Base-by-base conservation (phyloP, 2,329 filamentous ascomycete species). In the Cyphellophora attinorum region DNA sequence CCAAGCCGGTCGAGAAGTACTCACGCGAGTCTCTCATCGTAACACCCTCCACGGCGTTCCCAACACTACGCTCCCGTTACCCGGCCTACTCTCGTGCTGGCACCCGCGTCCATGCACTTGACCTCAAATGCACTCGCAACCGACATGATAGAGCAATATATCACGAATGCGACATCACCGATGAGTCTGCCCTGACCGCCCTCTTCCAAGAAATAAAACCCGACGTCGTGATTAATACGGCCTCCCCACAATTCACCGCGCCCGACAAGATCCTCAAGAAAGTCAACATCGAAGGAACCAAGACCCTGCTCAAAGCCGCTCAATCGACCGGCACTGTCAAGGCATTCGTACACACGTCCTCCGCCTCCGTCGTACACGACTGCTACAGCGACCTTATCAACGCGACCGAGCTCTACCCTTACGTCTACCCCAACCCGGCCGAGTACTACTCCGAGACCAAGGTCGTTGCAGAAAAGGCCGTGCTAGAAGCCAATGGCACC, bases 371-470 rank as follows among this genome's bases (percentile, higher is more conserved):
- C 42, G 68, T 94, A 45, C 81, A 83, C 54, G 86, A 96, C 60
- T 88, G 88, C 48, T 66, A 70, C 41, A 74, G 65, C 41, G 83
- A 94, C 56, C 72, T 93, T 55, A 72, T 78, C 56, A 88, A 94
- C 56, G 85, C 85, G 45, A 81, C 88, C 58, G 89, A 96, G 67
- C 67, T 72, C 30, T 85, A 81, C 70, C 85, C 85, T 17, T 70
- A 81, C 32, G 78, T 91, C 34, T 70, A 76, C 30, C 83, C 83
- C 19, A 71, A 72, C 40, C 61, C 76, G 47, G 68, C 67, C 36
- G 82, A 86, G 58, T 85, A 85, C 60, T 96, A 96, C 60, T 86
- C 86, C 18, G 79, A 88, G 61, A 93, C 85, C 11, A 96, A 95
- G 75, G 83, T 82, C 46, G 38, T 81, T 41, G 89, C 88, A 31